A percentile compares a stretch with the other conserved stretches of the same genome.
These are phyloP conservation scores for Patellifolia procumbens DNA, from an alignment of 179 eudicot genomes.

Conservation along the genomic window DNA sequence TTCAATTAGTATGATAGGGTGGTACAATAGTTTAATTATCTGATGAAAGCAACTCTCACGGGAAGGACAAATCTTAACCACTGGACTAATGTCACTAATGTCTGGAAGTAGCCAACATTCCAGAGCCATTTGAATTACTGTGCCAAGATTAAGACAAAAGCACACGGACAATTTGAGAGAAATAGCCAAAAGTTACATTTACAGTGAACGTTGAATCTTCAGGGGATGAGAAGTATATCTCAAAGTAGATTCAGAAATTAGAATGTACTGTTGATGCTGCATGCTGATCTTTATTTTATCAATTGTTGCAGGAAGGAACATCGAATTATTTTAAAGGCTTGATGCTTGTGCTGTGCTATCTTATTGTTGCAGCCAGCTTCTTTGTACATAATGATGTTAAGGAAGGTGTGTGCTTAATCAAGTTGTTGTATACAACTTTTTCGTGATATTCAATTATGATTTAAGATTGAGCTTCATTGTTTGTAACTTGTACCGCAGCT, in stretches of 20 bases:
- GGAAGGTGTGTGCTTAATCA: slow-evolving; percentile 43
- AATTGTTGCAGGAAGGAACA: slow-evolving; percentile 75
- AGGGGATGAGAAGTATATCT: neutral
- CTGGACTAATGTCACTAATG: neutral
- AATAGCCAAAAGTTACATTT: too few species aligned
- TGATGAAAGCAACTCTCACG: neutral
- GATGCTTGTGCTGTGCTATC: slow-evolving; percentile 91
- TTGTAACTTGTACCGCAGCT: neutral
- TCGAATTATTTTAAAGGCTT: slow-evolving; percentile 93
- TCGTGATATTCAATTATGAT: neutral
- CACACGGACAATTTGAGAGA: neutral
- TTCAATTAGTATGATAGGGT: neutral
- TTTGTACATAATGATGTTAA: slow-evolving; percentile 73
- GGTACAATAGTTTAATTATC: neutral
- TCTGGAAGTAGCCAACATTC: too few species aligned
- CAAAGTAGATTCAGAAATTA: neutral
- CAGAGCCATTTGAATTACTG: neutral
- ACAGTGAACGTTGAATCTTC: neutral
- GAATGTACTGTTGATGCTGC: neutral
- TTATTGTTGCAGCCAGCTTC: slow-evolving; percentile 96
- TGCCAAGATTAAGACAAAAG: neutral
- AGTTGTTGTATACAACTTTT: neutral
- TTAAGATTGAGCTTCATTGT: neutral
- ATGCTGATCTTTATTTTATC: slow-evolving; percentile 16
- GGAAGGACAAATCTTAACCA: neutral